A percentile compares a stretch with the other conserved stretches of the same genome.
These are phyloP conservation scores for Stylosanthes scabra DNA, from an alignment of 331 rosid genomes.

Conservation along the genomic window DNA sequence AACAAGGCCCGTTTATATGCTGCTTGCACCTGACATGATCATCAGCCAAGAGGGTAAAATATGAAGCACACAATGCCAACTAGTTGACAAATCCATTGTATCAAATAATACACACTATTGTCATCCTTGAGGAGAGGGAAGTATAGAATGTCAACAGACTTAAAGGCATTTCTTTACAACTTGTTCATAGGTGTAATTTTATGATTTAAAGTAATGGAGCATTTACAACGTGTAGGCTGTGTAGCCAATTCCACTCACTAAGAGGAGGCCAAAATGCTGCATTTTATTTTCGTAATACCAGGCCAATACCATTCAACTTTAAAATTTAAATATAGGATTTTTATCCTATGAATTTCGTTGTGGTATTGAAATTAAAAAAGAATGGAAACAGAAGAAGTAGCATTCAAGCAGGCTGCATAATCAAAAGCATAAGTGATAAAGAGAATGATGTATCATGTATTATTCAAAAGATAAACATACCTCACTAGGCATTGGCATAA, in stretches of 20 bases:
- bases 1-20: slow-evolving; percentile 85
- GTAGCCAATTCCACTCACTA: too few relatives aligned
- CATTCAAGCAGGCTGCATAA: slow-evolving; percentile 26
- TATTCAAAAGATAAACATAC: slow-evolving; percentile 46
- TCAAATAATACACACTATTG: not conserved
- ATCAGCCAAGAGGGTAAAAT: slow-evolving; percentile 14
- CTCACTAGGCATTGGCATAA: slow-evolving; percentile 57
- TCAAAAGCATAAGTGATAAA: slow-evolving; percentile 10
- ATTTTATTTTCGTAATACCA: not conserved
- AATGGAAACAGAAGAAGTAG: too few relatives aligned
- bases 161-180: not conserved
- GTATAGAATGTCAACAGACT: not conserved
- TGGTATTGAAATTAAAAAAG: too few relatives aligned
- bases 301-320: too few relatives aligned
- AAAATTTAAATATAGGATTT: too few relatives aligned
- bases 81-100: not conserved
- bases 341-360: too few relatives aligned
- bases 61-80: slow-evolving; percentile 6
- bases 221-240: too few relatives aligned
- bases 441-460: slow-evolving; percentile 15
- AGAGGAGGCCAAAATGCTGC: too few relatives aligned
- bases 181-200: too few relatives aligned
- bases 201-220: too few relatives aligned
- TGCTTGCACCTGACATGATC: slow-evolving; percentile 70
- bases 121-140: slow-evolving; percentile 18